Percentiles rank a stretch among this genome's conserved stretches.
These are phyloP conservation scores for Cordyceps sp. DNA, from an alignment of 2,329 filamentous ascomycete species.

Conservation along the genomic window DNA sequence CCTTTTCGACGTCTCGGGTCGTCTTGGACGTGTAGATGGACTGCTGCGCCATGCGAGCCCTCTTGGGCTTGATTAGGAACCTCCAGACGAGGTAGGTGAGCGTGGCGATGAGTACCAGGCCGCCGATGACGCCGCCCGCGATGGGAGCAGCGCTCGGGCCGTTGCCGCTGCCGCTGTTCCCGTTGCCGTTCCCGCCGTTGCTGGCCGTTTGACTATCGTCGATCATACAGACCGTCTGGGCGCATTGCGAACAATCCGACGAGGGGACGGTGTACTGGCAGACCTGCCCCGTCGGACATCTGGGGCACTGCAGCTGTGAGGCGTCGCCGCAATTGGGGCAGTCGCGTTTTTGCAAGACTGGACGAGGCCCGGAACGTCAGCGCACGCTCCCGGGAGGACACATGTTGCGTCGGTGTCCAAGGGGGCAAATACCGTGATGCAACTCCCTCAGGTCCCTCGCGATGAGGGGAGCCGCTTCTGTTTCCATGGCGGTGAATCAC, in stretches of 20 bases:
- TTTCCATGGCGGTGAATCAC: no score
- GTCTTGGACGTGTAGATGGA: slow-evolving; percentile 39
- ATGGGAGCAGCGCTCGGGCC: slow-evolving; percentile 68
- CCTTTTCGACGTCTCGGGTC: slow-evolving; percentile 24
- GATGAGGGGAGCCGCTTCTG: no score
- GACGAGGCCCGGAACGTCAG: neutral
- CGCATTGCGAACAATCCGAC: slow-evolving; percentile 29
- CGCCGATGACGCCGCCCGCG: slow-evolving; percentile 79
- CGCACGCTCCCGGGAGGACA: neutral
- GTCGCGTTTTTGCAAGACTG: slow-evolving; percentile 11
- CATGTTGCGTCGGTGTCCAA: no score
- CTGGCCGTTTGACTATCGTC: slow-evolving; percentile 7
- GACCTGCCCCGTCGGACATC: slow-evolving; percentile 21
- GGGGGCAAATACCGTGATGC: no score
- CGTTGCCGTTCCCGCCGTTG: slow-evolving; percentile 1
- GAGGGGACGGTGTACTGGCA: slow-evolving; percentile 29
- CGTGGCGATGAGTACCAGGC: slow-evolving; percentile 57
- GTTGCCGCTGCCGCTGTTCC: slow-evolving; percentile 11
- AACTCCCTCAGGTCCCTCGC: no score
- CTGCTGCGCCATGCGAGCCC: slow-evolving; percentile 39
- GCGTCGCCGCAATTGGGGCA: slow-evolving; percentile 29
- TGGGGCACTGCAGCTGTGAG: slow-evolving; percentile 25
- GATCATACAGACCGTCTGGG: slow-evolving; percentile 27
- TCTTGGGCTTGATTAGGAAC: slow-evolving; percentile 69
- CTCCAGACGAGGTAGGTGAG: slow-evolving; percentile 72